Conservation (phyloP, 1,284 basidiomycete species). For the Singerocomus rubriflavus region DNA sequence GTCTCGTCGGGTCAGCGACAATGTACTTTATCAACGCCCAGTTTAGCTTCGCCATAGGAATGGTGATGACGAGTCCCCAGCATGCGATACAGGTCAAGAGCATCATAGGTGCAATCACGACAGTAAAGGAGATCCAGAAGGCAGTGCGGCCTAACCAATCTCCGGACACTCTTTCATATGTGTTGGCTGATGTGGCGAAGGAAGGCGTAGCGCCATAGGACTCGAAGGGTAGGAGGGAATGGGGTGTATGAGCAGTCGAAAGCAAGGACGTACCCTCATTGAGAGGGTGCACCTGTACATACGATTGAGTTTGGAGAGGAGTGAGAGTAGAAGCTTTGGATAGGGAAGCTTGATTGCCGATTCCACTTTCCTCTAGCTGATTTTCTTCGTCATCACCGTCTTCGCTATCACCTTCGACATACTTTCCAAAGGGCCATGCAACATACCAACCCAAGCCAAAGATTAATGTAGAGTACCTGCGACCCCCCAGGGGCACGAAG, state of each 20-base stretch:
- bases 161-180: slow-evolving; percentile 36
- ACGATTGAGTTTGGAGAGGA: slow-evolving; percentile 29
- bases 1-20: slow-evolving; percentile 75
- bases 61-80: slow-evolving; percentile 91
- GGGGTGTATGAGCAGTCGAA: slow-evolving; percentile 26
- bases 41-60: slow-evolving; percentile 97
- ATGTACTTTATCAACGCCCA: slow-evolving; percentile 92
- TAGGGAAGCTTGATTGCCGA: slow-evolving; percentile 26
- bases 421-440: slow-evolving; percentile 98
- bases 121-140: slow-evolving; percentile 78
- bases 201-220: slow-evolving; percentile 61
- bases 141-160: slow-evolving; percentile 64
- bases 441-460: slow-evolving; percentile 96
- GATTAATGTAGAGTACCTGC: slow-evolving; percentile 82
- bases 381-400: slow-evolving; percentile 46
- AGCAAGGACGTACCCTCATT: slow-evolving; percentile 45
- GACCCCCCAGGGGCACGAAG: slow-evolving; percentile 76
- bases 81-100: slow-evolving; percentile 83
- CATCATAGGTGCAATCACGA: slow-evolving; percentile 87
- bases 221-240: slow-evolving; percentile 43
- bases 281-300: slow-evolving; percentile 24
- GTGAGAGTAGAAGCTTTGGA: slow-evolving; percentile 35
- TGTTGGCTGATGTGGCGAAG: slow-evolving; percentile 34
- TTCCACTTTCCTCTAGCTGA: slow-evolving; percentile 29
- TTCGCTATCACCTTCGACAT: slow-evolving; percentile 84